Conservation (phyloP, 208 protist genomes). For the Leishmania tarentolae region DNA sequence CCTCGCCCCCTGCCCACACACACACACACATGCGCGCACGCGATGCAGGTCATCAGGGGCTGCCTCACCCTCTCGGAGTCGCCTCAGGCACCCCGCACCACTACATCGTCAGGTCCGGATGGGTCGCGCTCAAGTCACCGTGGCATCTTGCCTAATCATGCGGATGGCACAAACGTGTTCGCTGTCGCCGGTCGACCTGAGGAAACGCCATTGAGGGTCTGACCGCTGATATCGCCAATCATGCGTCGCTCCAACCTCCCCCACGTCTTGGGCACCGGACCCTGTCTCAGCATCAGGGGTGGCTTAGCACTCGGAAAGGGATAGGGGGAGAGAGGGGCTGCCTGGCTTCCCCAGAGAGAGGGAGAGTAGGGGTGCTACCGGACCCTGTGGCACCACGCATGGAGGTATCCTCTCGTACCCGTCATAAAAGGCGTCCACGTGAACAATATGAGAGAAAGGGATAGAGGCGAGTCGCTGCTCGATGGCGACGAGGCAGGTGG, state of each 20-base stretch:
- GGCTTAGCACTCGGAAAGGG: background rate
- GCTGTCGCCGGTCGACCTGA: background rate
- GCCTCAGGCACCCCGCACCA: background rate
- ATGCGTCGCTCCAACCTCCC: background rate
- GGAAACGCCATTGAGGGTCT: background rate
- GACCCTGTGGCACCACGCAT: background rate
- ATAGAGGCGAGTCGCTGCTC: background rate
- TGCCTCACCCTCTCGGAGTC: too few species aligned
- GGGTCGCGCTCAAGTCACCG: background rate
- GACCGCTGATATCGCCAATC: background rate
- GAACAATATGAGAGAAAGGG: background rate
- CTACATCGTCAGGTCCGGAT: background rate
- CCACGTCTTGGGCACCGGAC: background rate
- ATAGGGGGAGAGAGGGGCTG: background rate
- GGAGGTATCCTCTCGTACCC: background rate
- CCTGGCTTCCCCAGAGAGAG: background rate
- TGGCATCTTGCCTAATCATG: background rate
- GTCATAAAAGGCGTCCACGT: background rate
- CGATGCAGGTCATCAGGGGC: too few species aligned
- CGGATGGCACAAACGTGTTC: background rate
- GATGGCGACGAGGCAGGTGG: background rate
- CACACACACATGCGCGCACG: too few species aligned
- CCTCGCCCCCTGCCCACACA: background rate
- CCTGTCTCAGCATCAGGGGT: background rate
- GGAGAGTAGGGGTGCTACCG: background rate